These are phyloP conservation scores for Chaetomiaceae sp. DNA, from an alignment of 2,329 filamentous ascomycete species.

Conservation along the genomic window DNA sequence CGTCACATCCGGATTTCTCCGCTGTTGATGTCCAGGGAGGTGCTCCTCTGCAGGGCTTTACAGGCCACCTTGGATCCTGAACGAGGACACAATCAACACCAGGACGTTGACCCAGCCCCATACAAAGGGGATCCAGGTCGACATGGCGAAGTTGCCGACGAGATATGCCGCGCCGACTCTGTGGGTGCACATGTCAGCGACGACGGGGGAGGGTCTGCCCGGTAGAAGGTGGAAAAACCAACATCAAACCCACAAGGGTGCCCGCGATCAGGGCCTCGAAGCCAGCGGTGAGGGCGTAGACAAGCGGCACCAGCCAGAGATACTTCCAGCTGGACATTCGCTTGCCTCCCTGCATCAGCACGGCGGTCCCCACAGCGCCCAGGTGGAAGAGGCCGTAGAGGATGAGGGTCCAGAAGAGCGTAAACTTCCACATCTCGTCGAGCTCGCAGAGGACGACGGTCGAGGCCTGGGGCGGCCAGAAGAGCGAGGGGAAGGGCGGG, in stretches of 20 bases:
- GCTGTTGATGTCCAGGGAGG: too few relatives aligned
- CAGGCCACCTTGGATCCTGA: conserved; percentile 86
- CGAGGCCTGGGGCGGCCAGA: conserved; percentile 58
- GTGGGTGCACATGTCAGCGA: conserved; percentile 7
- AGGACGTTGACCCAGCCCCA: conserved; percentile 84
- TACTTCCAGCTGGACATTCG: conserved; percentile 51
- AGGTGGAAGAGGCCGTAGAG: conserved; percentile 73
- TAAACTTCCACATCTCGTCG: conserved; percentile 80
- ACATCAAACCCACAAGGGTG: conserved; percentile 77
- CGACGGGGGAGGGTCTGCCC: too few relatives aligned
- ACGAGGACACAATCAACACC: conserved; percentile 78
- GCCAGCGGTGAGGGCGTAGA: conserved; percentile 67
- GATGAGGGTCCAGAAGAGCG: conserved; percentile 78
- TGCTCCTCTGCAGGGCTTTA: conserved; percentile 37
- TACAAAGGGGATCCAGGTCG: conserved; percentile 86
- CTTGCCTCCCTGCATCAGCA: conserved; percentile 63
- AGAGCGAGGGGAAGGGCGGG: conserved; percentile 76
- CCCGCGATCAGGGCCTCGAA: conserved; percentile 75
- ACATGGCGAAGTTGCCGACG: conserved; percentile 82
- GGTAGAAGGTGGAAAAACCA: conserved; percentile 32
- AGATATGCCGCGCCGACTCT: conserved; percentile 77
- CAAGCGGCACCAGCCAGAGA: conserved; percentile 66
- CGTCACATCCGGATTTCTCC: too few relatives aligned
- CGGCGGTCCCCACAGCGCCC: conserved; percentile 64
- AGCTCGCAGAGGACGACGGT: conserved; percentile 65